These are phyloP conservation scores for Leucogyrophana mollusca DNA, from an alignment of 768 basidiomycete genomes.

Conservation along the genomic window DNA sequence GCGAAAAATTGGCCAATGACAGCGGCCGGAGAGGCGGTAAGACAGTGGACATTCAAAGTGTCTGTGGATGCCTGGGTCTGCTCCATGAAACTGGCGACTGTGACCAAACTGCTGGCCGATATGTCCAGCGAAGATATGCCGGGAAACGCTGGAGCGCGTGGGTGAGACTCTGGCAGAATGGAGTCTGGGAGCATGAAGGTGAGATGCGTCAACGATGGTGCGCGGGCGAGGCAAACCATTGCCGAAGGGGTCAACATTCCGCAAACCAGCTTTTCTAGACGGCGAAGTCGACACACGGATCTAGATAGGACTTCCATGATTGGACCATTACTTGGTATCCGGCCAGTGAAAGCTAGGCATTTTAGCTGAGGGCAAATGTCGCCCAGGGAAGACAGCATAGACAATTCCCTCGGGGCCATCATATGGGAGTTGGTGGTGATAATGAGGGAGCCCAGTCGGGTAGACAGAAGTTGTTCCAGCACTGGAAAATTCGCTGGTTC, in stretches of 20 bases:
- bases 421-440: neutral
- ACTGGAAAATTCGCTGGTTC: constrained; percentile 13
- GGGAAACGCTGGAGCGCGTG: no score
- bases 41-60: no score
- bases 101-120: no score
- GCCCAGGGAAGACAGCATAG: constrained; percentile 18
- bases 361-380: constrained; percentile 11
- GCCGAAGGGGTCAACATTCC: neutral
- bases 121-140: no score
- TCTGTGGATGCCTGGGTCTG: no score
- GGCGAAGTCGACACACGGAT: neutral
- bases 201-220: neutral
- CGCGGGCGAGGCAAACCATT: neutral
- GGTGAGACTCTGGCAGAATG: no score
- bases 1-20: no score
- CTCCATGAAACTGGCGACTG: no score
- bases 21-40: no score
- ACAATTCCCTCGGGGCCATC: constrained; percentile 16
- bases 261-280: neutral
- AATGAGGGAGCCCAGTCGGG: constrained; percentile 17
- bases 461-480: constrained; percentile 17
- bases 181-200: neutral
- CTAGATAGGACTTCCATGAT: neutral
- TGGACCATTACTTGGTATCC: neutral
- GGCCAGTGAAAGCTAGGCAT: neutral